These are phyloP conservation scores for Globisporangium megalacanthum DNA, from an alignment of 352 stramenopile genomes.

Conservation along the genomic window DNA sequence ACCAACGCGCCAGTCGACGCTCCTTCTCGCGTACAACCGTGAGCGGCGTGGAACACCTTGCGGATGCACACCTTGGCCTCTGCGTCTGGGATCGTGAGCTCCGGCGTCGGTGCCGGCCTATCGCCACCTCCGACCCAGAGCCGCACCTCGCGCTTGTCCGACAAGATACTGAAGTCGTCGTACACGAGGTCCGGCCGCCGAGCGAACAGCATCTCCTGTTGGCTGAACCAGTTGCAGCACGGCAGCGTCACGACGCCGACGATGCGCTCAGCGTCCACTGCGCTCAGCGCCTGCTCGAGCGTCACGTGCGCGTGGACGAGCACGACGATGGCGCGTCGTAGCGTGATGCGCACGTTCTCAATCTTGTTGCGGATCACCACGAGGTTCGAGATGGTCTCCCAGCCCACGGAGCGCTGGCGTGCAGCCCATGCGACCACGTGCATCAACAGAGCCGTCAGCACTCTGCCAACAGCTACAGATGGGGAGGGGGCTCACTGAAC, in stretches of 20 bases:
- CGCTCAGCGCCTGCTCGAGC: slow-evolving; percentile 57
- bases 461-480: too few relatives aligned
- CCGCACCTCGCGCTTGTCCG: slow-evolving; percentile 68
- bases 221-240: slow-evolving; percentile 82
- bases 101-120: slow-evolving; percentile 4
- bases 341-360: slow-evolving; percentile 64
- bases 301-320: slow-evolving; percentile 81
- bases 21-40: background rate
- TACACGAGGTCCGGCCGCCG: slow-evolving; percentile 62
- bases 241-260: slow-evolving; percentile 66
- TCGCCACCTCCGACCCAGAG: slow-evolving; percentile 25
- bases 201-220: slow-evolving; percentile 55
- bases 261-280: slow-evolving; percentile 52
- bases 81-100: slow-evolving; percentile 15
- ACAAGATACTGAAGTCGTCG: slow-evolving; percentile 80
- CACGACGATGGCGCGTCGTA: slow-evolving; percentile 56
- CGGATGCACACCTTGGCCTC: slow-evolving; percentile 53
- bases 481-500: too few relatives aligned
- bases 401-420: slow-evolving; percentile 42
- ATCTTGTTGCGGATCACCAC: slow-evolving; percentile 81
- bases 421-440: too few relatives aligned
- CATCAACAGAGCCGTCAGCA: too few relatives aligned
- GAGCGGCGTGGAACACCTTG: slow-evolving; percentile 24
- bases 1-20: background rate
- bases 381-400: slow-evolving; percentile 54